Percentiles rank a stretch among this genome's conserved stretches.
Evolutionary conservation across 495 filamentous ascomycete species (phyloP).

Genomic region (Chaetomium cochliodes): DNA sequence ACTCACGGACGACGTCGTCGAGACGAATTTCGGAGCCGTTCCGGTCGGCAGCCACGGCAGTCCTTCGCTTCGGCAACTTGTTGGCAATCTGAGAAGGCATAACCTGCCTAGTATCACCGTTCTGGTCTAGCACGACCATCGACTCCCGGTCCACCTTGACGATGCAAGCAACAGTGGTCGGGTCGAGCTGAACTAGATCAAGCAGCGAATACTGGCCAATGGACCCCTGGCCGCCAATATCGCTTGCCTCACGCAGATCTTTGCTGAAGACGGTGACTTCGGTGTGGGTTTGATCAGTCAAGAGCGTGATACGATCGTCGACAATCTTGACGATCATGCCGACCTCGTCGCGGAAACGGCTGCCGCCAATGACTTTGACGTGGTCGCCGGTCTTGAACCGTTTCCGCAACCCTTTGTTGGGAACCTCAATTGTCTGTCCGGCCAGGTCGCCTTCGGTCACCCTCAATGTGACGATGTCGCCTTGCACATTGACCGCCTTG

Average conservation of each 20-base stretch:
- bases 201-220: constrained; percentile 85
- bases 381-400: constrained; percentile 92
- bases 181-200: constrained; percentile 92
- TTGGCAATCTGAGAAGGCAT: constrained; percentile 89
- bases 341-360: constrained; percentile 86
- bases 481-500: constrained; percentile 79
- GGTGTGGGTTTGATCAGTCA: constrained; percentile 84
- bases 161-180: constrained; percentile 85
- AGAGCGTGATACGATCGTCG: constrained; percentile 84
- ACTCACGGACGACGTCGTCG: constrained; percentile 90
- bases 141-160: constrained; percentile 95
- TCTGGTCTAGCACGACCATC: constrained; percentile 84
- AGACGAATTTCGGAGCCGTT: constrained; percentile 89
- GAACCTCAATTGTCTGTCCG: constrained; percentile 87
- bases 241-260: constrained; percentile 86
- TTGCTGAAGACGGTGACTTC: constrained; percentile 99
- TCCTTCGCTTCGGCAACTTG: constrained; percentile 72
- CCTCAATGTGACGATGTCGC: constrained; percentile 84
- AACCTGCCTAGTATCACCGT: constrained; percentile 74
- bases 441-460: constrained; percentile 80
- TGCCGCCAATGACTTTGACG: constrained; percentile 96
- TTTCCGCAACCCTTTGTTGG: constrained; percentile 89
- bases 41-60: constrained; percentile 87
- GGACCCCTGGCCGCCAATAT: constrained; percentile 76
- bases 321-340: constrained; percentile 94